These are phyloP conservation scores for Zangia roseola DNA, from an alignment of 768 basidiomycete species.

Conservation along the genomic window DNA sequence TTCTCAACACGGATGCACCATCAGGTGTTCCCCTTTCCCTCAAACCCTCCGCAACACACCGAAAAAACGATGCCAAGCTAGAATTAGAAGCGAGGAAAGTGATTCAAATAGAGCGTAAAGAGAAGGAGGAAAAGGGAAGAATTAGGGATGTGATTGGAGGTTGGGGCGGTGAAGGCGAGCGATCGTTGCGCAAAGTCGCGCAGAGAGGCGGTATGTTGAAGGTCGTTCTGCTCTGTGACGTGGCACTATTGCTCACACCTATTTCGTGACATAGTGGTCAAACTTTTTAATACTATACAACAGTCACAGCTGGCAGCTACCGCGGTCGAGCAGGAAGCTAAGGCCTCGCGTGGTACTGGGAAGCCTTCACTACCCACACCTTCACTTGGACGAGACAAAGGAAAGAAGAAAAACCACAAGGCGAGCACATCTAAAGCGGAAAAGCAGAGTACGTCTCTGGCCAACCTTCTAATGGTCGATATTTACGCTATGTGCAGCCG, in stretches of 20 bases:
- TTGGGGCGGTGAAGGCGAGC: slow-evolving; percentile 85
- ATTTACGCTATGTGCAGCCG: slow-evolving; percentile 46
- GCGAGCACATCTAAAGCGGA: slow-evolving; percentile 53
- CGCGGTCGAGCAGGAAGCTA: slow-evolving; percentile 54
- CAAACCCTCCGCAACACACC: slow-evolving; percentile 68
- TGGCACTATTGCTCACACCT: background rate
- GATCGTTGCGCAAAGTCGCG: slow-evolving; percentile 76
- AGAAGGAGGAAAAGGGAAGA: slow-evolving; percentile 66
- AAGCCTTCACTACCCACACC: slow-evolving; percentile 75
- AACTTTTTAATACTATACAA: slow-evolving; percentile 84
- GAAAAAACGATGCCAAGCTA: slow-evolving; percentile 73
- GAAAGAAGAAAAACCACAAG: slow-evolving; percentile 51
- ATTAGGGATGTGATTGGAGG: slow-evolving; percentile 77
- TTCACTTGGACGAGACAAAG: slow-evolving; percentile 44
- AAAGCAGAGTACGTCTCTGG: slow-evolving; percentile 51
- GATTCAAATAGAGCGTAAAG: slow-evolving; percentile 69
- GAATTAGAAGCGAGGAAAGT: slow-evolving; percentile 71
- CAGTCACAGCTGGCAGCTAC: slow-evolving; percentile 66
- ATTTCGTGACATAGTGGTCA: slow-evolving; percentile 53
- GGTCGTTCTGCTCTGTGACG: background rate
- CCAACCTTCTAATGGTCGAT: slow-evolving; percentile 1
- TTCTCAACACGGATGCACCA: slow-evolving; percentile 70
- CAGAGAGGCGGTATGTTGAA: slow-evolving; percentile 70
- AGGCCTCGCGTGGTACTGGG: slow-evolving; percentile 64
- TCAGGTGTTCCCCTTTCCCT: slow-evolving; percentile 73